These are phyloP conservation scores for Berkeleyomyces basicola DNA, from an alignment of 2,329 filamentous ascomycete genomes.

Conservation along the genomic window DNA sequence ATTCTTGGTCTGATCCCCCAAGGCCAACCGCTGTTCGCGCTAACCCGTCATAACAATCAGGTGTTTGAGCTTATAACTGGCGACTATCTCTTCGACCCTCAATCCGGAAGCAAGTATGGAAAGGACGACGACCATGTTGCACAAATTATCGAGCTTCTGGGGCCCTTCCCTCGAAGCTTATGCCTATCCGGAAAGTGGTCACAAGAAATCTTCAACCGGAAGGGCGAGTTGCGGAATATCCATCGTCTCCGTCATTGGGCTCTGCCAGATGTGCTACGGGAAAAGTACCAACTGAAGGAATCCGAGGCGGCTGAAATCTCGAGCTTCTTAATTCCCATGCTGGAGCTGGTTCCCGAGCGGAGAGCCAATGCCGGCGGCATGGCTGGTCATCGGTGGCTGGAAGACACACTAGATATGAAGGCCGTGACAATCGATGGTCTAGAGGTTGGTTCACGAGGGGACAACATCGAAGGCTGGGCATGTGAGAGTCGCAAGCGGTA, in stretches of 20 bases:
- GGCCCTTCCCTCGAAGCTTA: constrained; percentile 80
- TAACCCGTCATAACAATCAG: constrained; percentile 27
- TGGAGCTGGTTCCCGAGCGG: constrained; percentile 75
- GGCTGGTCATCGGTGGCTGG: constrained; percentile 69
- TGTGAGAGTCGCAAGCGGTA: constrained; percentile 73
- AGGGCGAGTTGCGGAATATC: constrained; percentile 93
- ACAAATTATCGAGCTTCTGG: constrained; percentile 93
- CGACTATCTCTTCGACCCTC: constrained; percentile 95
- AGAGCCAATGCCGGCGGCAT: constrained; percentile 92
- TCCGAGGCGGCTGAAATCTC: constrained; percentile 63
- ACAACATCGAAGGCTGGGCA: constrained; percentile 90
- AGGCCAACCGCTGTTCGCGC: background rate
- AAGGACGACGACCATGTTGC: constrained; percentile 99
- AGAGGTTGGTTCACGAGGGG: constrained; percentile 64
- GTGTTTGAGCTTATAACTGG: constrained; percentile 95
- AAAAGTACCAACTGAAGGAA: constrained; percentile 90
- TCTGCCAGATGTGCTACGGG: constrained; percentile 74
- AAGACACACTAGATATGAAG: constrained; percentile 80
- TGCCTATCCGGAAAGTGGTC: constrained; percentile 93
- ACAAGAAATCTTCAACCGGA: constrained; percentile 96
- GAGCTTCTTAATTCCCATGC: constrained; percentile 77
- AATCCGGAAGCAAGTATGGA: constrained; percentile 96
- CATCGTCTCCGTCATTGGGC: constrained; percentile 94
- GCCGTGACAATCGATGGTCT: constrained; percentile 55
- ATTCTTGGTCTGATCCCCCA: too few species aligned